These are phyloP conservation scores for Blastomyces emzantsi DNA, from an alignment of 2,329 filamentous ascomycete genomes.

Conservation along the genomic window DNA sequence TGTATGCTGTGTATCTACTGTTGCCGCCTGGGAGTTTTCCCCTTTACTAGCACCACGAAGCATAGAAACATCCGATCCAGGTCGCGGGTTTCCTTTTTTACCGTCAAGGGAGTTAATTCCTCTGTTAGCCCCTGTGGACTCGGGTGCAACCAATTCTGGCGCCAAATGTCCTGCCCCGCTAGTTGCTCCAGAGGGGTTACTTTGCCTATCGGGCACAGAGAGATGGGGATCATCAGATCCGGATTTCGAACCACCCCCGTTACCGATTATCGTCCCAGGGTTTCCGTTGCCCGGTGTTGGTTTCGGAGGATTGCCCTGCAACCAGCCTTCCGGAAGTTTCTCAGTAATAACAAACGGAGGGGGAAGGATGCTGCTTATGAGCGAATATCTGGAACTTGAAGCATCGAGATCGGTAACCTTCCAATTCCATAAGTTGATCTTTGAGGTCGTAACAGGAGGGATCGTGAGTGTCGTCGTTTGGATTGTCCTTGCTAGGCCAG, in stretches of 20 bases:
- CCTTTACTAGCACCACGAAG: neutral
- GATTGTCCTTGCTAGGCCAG: constrained; percentile 6
- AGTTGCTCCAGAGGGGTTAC: too few relatives aligned
- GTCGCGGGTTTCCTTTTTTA: too few relatives aligned
- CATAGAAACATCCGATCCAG: too few relatives aligned
- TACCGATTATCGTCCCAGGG: neutral
- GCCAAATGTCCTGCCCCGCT: too few relatives aligned
- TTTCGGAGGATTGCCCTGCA: neutral
- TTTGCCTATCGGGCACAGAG: too few relatives aligned
- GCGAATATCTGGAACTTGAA: constrained; percentile 1
- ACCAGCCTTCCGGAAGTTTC: constrained; percentile 4
- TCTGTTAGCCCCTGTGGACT: too few relatives aligned
- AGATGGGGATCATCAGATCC: neutral
- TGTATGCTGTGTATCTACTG: neutral
- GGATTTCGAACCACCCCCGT: neutral
- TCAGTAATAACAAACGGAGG: constrained; percentile 14
- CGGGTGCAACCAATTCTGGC: too few relatives aligned
- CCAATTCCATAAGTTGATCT: constrained; percentile 13
- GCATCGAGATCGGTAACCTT: neutral
- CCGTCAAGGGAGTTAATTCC: too few relatives aligned
- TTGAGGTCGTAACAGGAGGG: constrained; percentile 13
- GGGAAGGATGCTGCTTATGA: constrained; percentile 13
- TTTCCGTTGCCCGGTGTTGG: neutral
- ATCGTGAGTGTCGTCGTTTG: constrained; percentile 13
- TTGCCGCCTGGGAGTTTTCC: neutral